Evolutionary conservation across 495 filamentous ascomycete species (phyloP).

Genomic region (Parachaetomium inaequale): DNA sequence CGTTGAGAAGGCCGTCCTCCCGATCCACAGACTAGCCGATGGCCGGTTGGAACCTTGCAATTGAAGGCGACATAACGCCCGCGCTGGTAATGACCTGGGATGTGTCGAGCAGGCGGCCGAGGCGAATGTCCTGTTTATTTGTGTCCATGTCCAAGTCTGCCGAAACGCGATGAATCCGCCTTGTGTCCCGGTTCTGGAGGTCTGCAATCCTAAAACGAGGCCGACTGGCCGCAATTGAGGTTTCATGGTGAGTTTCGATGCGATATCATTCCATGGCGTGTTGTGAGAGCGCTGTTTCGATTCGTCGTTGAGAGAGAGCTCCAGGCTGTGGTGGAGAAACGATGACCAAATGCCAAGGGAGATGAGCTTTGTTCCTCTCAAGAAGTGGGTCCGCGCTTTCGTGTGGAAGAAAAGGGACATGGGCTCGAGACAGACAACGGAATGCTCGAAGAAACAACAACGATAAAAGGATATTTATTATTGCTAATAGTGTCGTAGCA

Average conservation of each 20-base stretch:
- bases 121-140: not conserved
- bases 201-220: not conserved
- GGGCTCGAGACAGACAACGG: too few relatives aligned
- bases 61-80: constrained; percentile 1
- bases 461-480: too few relatives aligned
- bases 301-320: not conserved
- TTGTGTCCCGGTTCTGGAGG: not conserved
- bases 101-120: not conserved
- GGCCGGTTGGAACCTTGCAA: not conserved
- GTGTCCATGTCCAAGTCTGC: not conserved
- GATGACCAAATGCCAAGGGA: too few relatives aligned
- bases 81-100: not conserved
- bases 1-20: constrained; percentile 4
- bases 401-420: too few relatives aligned
- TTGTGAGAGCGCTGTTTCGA: not conserved
- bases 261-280: not conserved
- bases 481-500: too few relatives aligned
- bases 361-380: too few relatives aligned
- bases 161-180: not conserved
- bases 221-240: not conserved
- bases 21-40: not conserved
- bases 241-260: not conserved
- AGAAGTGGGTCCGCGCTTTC: too few relatives aligned
- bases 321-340: not conserved
- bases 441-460: too few relatives aligned